Evolutionary conservation across 2,329 filamentous ascomycete species (phyloP).

Genomic region (Trichoderma gracile): DNA sequence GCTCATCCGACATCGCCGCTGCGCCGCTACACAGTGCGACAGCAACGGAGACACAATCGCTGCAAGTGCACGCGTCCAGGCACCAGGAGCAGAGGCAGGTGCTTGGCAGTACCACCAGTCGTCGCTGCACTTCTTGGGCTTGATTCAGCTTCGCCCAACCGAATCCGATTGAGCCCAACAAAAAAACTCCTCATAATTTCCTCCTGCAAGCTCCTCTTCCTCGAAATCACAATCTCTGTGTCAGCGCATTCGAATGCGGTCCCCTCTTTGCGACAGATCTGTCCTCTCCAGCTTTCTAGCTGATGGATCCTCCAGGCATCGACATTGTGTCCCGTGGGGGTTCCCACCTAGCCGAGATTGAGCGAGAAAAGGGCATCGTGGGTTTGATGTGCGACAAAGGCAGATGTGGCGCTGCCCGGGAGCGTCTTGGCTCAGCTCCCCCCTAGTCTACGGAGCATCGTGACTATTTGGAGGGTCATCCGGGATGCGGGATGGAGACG

Average conservation of each 20-base stretch:
- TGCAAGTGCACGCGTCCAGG: not conserved
- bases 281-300: conserved; percentile 5
- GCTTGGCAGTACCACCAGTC: not conserved
- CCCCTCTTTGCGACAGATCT: not conserved
- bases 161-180: not conserved
- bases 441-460: conserved; percentile 10
- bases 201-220: too few species aligned
- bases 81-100: not conserved
- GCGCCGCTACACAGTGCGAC: not conserved
- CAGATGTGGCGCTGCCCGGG: conserved; percentile 28
- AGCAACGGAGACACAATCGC: not conserved
- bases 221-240: conserved; percentile 3
- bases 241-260: not conserved
- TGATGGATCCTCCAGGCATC: conserved; percentile 16
- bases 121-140: not conserved
- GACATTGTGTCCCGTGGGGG: conserved; percentile 20
- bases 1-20: conserved; percentile 12
- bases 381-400: conserved; percentile 20
- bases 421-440: conserved; percentile 21
- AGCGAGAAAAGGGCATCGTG: not conserved
- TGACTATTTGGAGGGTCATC: conserved; percentile 11
- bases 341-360: not conserved
- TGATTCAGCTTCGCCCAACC: not conserved
- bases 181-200: not conserved
- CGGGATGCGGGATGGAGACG: conserved; percentile 15